phyloP scores from a whole-genome alignment of 140 eudicot species.

The Senecio squalidus region DNA sequence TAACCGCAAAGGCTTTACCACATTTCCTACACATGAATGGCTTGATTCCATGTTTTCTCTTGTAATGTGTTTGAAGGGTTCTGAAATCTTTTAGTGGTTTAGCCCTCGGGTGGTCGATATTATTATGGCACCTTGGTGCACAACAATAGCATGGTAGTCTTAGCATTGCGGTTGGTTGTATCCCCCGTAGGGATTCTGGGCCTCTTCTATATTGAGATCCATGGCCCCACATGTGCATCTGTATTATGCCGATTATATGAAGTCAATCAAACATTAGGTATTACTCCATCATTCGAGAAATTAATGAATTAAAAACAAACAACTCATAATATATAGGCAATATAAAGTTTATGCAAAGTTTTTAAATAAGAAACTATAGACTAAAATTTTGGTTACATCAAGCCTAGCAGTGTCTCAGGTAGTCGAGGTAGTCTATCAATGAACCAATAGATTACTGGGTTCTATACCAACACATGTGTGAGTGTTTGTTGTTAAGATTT shows the following conservation, averaged over 20 bases:
- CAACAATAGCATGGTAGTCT: slow-evolving; percentile 84
- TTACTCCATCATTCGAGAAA: neutral
- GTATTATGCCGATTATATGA: neutral
- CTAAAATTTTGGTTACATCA: too few relatives aligned
- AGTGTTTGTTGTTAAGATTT: too few relatives aligned
- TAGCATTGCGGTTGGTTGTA: slow-evolving; percentile 87
- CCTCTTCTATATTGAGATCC: slow-evolving; percentile 88
- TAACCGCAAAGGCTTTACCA: slow-evolving; percentile 69
- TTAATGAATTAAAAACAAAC: neutral
- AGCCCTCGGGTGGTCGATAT: slow-evolving; percentile 74
- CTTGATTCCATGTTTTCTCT: slow-evolving; percentile 77
- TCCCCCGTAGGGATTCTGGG: slow-evolving; percentile 67
- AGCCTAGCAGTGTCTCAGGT: too few relatives aligned
- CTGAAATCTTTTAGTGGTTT: slow-evolving; percentile 79
- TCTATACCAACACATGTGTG: too few relatives aligned
- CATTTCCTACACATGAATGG: slow-evolving; percentile 80
- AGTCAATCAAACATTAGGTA: neutral
- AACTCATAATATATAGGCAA: too few relatives aligned
- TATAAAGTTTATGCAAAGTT: too few relatives aligned
- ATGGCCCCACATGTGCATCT: slow-evolving; percentile 99
- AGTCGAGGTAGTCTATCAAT: too few relatives aligned
- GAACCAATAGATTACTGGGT: too few relatives aligned
- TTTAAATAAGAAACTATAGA: too few relatives aligned
- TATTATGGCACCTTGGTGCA: slow-evolving; percentile 71
- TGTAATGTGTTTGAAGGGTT: slow-evolving; percentile 83